Evolutionary conservation across 108 stramenopile species (phyloP), one percentile per base, ranked within the genome.

Genomic region (Cyclotella kingstonii): DNA sequence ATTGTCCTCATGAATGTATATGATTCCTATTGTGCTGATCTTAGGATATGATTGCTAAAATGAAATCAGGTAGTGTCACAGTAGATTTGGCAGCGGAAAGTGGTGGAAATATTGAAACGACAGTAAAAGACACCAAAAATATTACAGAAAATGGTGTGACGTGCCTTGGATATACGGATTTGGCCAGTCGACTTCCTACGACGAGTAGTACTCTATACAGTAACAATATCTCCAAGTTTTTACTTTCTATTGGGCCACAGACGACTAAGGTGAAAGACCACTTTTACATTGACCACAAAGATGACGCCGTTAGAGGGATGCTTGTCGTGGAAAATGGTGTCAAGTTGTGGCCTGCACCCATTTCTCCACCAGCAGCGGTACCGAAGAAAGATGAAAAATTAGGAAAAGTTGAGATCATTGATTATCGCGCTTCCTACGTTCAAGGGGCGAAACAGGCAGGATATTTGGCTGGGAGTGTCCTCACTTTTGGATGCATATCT

Each of bases 61-160:
- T 99, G 96, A 96, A 96, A 50, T 64, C 80, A 22, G 99, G 99
- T 14, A 83, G 83, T 60, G 97, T 99, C 7, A 96, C 91, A 26
- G 99, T 99, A 7, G 99, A 99, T 77, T 77, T 99, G 39, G 99
- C 99, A 6, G 98, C 99, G 2, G 96, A 96, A 62, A 68, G 86
- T 17, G 99, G 99, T 18, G 99, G 99, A n/a, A 99, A 99, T 77
- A 77, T 98, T 31, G 99, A 85, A 63, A 97, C 97, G 8, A 98
- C 99, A 2, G 86, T 93, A 17, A 70, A 68, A 44, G 96, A 96
- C 73, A 60, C 89, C 47, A 84, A 77, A 61, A 71, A 93, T 44
- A 65, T 92, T 41, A 93, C 93, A 3, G 80, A 77, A 53, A 90
- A 94, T 63, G 90, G 89, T 12, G 96, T 99, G 10, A 98, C 93